These are phyloP conservation scores for Solanum chilense DNA, from an alignment of 257 asterid genomes.

Conservation along the genomic window DNA sequence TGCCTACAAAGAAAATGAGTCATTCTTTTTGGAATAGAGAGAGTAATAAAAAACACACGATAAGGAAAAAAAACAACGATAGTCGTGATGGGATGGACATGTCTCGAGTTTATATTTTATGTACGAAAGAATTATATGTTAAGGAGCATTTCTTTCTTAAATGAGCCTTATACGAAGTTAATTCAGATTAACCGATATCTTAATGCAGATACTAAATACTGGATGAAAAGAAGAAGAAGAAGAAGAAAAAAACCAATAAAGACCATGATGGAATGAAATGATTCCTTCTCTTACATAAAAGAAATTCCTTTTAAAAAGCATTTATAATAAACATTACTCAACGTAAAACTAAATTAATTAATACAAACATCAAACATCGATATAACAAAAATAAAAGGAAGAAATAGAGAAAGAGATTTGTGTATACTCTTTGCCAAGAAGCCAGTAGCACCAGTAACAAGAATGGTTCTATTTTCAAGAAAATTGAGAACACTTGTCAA, in stretches of 20 bases:
- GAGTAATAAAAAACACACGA: neutral
- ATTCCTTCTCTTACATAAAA: neutral
- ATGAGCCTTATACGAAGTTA: neutral
- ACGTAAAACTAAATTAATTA: neutral
- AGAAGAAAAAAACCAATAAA: neutral
- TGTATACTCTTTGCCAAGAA: slow-evolving; percentile 68
- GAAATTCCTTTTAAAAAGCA: neutral
- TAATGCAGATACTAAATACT: neutral
- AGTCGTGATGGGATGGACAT: neutral
- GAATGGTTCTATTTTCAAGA: slow-evolving; percentile 46
- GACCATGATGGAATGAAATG: neutral
- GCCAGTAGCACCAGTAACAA: slow-evolving; percentile 79
- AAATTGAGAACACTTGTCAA: slow-evolving; percentile 40
- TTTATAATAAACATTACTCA: neutral
- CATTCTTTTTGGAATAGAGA: too few species aligned
- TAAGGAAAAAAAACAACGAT: neutral
- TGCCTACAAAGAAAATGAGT: too few species aligned
- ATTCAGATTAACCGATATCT: fast-evolving
- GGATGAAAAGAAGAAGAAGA: too few species aligned
- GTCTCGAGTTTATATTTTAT: neutral
- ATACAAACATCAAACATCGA: neutral
- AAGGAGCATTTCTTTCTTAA: neutral
- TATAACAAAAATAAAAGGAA: neutral
- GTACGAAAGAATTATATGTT: neutral
- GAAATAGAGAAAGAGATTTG: slow-evolving; percentile 1